Percentiles rank a stretch among this genome's conserved stretches.
Conservation (phyloP, 2,329 filamentous ascomycete species). For the Malbranchea cinnamomea region DNA sequence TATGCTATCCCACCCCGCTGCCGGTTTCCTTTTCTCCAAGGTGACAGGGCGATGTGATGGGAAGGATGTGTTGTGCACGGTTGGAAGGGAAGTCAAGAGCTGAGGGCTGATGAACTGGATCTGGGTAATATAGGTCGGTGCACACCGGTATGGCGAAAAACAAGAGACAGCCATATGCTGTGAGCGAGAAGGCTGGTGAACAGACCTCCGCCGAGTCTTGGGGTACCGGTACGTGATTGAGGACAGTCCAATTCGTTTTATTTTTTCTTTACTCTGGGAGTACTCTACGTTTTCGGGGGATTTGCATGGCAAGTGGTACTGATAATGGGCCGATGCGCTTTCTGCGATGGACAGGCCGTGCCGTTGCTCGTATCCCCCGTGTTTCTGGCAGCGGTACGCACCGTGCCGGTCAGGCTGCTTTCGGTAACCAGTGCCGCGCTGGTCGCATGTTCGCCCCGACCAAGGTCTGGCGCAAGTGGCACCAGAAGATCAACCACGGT, state of each 20-base stretch:
- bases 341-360: slow-evolving; percentile 54
- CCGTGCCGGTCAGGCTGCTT: slow-evolving; percentile 98
- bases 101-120: slow-evolving; percentile 3
- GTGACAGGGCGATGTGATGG: slow-evolving; percentile 9
- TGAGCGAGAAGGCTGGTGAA: slow-evolving; percentile 99
- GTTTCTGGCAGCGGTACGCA: slow-evolving; percentile 99
- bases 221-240: slow-evolving; percentile 90
- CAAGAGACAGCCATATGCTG: slow-evolving; percentile 98
- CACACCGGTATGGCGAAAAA: slow-evolving; percentile 99
- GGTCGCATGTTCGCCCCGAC: slow-evolving; percentile 99
- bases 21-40: not conserved
- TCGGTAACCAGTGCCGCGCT: slow-evolving; percentile 99
- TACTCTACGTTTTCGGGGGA: slow-evolving; percentile 6
- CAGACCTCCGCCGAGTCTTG: slow-evolving; percentile 99
- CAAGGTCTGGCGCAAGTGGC: slow-evolving; percentile 99
- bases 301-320: slow-evolving; percentile 5
- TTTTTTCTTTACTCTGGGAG: no score
- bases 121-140: slow-evolving; percentile 55
- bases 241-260: no score
- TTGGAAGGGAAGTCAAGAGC: slow-evolving; percentile 1
- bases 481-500: slow-evolving; percentile 98
- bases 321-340: no score
- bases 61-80: slow-evolving; percentile 18
- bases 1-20: slow-evolving; percentile 43
- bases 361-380: slow-evolving; percentile 99